These are phyloP conservation scores for Populus hybrid DNA, from an alignment of 441 rosid species.

Conservation along the genomic window DNA sequence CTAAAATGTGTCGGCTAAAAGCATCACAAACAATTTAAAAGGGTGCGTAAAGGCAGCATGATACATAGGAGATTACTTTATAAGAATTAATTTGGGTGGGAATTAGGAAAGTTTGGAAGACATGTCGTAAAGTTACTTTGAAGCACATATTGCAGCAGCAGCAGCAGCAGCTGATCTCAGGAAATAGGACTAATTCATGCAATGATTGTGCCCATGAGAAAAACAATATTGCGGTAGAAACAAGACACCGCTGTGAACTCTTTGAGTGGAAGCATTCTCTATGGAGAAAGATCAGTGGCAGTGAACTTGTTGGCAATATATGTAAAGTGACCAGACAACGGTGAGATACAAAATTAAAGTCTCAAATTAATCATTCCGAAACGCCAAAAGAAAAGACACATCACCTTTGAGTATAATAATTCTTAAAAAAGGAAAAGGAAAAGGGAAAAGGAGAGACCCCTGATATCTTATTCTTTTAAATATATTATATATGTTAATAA, in stretches of 20 bases:
- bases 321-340: neutral
- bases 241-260: neutral
- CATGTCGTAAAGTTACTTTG: conserved; percentile 31
- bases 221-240: neutral
- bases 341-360: neutral
- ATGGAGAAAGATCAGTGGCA: neutral
- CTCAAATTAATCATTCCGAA: neutral
- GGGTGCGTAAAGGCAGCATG: conserved; percentile 16
- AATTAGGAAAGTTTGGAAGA: conserved; percentile 22
- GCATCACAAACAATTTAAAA: conserved; percentile 25
- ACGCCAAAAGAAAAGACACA: neutral
- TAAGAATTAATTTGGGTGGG: neutral
- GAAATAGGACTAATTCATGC: neutral
- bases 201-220: conserved; percentile 9
- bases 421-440: no score
- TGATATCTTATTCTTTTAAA: no score
- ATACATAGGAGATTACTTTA: neutral
- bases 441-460: no score
- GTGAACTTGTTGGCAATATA: neutral
- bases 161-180: neutral
- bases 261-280: neutral
- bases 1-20: conserved; percentile 47
- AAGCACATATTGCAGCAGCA: conserved; percentile 15
- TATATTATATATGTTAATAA: no score
- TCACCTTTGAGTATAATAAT: neutral